These are phyloP conservation scores for Zoysia matrella DNA, from an alignment of 202 grass and related monocot species.

Conservation along the genomic window DNA sequence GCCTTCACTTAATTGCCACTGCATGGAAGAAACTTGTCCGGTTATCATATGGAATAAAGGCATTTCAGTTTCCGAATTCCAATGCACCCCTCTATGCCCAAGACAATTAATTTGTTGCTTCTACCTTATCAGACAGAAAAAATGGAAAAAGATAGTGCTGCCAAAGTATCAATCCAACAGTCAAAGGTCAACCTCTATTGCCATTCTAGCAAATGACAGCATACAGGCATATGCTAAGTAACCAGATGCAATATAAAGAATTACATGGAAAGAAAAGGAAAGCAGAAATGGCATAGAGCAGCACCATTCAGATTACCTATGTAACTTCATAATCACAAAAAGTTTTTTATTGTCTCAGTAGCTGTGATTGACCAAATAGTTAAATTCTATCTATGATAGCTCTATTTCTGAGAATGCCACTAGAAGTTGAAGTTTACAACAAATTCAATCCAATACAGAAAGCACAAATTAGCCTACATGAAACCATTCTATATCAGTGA, in stretches of 20 bases:
- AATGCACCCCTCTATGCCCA: not conserved
- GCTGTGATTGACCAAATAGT: not conserved
- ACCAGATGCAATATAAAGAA: not conserved
- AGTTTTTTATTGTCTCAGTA: not conserved
- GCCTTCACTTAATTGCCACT: not conserved
- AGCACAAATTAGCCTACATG: not conserved
- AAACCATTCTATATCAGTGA: not conserved
- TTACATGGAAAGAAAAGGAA: constrained; percentile 8
- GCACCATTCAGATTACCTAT: not conserved
- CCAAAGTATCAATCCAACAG: not conserved
- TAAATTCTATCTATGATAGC: not conserved
- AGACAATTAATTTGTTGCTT: not conserved
- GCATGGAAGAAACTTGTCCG: not conserved
- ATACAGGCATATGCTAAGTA: not conserved
- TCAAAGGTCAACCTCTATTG: not conserved
- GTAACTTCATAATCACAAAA: not conserved
- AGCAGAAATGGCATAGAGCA: not conserved
- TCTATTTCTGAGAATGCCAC: not conserved
- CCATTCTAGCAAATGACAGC: not conserved
- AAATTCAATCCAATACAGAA: not conserved
- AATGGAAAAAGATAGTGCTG: not conserved
- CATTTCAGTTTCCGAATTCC: constrained; percentile 7
- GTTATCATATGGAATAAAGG: not conserved
- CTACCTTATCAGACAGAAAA: not conserved
- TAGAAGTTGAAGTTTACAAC: not conserved